Evolutionary conservation across 768 basidiomycete species (phyloP).

Genomic region (Boletus barrowsii): DNA sequence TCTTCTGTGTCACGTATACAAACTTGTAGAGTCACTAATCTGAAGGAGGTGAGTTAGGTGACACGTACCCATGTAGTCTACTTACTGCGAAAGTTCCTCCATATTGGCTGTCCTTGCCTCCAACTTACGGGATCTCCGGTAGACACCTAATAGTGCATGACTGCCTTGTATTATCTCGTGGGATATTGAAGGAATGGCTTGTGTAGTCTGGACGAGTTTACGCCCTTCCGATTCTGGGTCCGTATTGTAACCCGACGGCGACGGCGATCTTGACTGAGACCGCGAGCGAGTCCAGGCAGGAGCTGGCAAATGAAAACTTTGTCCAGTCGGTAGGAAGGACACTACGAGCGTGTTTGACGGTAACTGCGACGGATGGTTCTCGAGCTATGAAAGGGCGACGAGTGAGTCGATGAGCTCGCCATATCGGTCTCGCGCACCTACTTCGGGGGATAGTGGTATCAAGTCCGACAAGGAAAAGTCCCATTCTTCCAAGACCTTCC

Average conservation of each 20-base stretch:
- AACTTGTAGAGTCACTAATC: slow-evolving; percentile 52
- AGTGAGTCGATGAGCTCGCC: slow-evolving; percentile 11
- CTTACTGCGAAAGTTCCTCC: slow-evolving; percentile 73
- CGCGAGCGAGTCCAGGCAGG: slow-evolving; percentile 27
- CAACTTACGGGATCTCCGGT: slow-evolving; percentile 25
- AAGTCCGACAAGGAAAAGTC: slow-evolving; percentile 57
- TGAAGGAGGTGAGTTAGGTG: slow-evolving; percentile 23
- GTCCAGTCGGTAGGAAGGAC: slow-evolving; percentile 57
- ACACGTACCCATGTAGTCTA: slow-evolving; percentile 4
- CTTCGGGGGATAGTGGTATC: slow-evolving; percentile 58
- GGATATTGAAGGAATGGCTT: slow-evolving; percentile 13
- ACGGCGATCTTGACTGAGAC: slow-evolving; percentile 41
- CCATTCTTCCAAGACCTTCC: slow-evolving; percentile 71
- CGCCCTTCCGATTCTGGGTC: slow-evolving; percentile 62
- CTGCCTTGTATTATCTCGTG: slow-evolving; percentile 18
- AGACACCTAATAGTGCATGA: slow-evolving; percentile 11
- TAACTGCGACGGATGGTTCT: slow-evolving; percentile 42
- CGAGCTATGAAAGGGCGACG: slow-evolving; percentile 23
- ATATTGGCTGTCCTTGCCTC: slow-evolving; percentile 50
- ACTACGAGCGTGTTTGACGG: slow-evolving; percentile 75
- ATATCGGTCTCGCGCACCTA: slow-evolving; percentile 34
- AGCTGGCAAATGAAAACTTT: slow-evolving; percentile 56
- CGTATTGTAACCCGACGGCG: slow-evolving; percentile 69
- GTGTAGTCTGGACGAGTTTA: slow-evolving; percentile 36
- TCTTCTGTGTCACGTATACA: slow-evolving; percentile 48